Conservation (phyloP, 805 yeast genomes). For the Sugiyamaella floridensis region DNA sequence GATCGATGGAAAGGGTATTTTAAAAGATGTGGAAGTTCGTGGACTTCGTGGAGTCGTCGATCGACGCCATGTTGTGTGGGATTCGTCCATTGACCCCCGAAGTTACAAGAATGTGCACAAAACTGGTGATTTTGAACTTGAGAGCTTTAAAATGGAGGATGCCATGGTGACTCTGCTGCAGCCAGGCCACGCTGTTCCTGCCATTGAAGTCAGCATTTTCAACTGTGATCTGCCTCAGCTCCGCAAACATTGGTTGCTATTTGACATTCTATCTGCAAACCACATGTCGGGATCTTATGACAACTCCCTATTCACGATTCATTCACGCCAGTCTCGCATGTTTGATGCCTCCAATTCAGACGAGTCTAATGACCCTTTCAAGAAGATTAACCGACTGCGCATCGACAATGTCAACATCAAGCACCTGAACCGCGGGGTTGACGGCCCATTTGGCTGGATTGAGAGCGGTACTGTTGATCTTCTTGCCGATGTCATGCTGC, state of each 20-base stretch:
- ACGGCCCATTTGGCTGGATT: constrained; percentile 97
- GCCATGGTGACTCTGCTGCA: constrained; percentile 74
- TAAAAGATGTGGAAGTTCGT: constrained; percentile 68
- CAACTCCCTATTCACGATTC: constrained; percentile 85
- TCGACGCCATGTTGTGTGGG: constrained; percentile 80
- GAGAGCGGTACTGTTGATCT: constrained; percentile 86
- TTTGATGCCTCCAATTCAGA: constrained; percentile 31
- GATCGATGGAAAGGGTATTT: constrained; percentile 83
- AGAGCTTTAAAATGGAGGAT: constrained; percentile 75
- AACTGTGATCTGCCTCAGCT: constrained; percentile 72
- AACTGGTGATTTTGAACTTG: constrained; percentile 92
- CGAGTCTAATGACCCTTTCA: constrained; percentile 37
- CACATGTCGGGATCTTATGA: constrained; percentile 88
- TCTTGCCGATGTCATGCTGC: constrained; percentile 83
- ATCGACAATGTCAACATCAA: constrained; percentile 82
- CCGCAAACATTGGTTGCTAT: constrained; percentile 89
- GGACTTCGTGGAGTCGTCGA: constrained; percentile 93
- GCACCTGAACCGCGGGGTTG: constrained; percentile 79
- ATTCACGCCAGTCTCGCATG: constrained; percentile 53
- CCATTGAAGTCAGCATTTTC: constrained; percentile 82
- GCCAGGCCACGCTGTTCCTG: constrained; percentile 66
- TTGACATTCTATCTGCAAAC: constrained; percentile 78
- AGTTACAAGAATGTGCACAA: constrained; percentile 63
- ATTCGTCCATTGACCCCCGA: constrained; percentile 73
- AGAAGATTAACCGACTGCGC: constrained; percentile 66